These are phyloP conservation scores for Paraconiothyrium brasiliense DNA, from an alignment of 2,329 filamentous ascomycete genomes.

Conservation along the genomic window DNA sequence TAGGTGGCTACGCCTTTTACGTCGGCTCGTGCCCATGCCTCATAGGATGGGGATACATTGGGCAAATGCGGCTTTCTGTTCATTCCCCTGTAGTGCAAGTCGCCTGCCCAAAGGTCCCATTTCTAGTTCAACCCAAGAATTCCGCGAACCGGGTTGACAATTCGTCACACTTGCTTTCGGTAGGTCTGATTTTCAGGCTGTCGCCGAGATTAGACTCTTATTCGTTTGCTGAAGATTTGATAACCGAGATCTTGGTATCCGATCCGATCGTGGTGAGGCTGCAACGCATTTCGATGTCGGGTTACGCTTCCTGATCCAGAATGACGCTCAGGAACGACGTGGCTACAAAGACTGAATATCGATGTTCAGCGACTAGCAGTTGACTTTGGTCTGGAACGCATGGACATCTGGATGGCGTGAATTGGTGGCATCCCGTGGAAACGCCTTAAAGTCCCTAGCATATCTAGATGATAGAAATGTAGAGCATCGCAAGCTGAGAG, in stretches of 20 bases:
- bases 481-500: neutral
- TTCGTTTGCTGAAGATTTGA: no score
- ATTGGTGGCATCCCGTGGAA: neutral
- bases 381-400: no score
- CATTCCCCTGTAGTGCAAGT: slow-evolving; percentile 7
- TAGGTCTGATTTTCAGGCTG: neutral
- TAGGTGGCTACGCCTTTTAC: slow-evolving; percentile 29
- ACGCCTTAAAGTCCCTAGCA: neutral
- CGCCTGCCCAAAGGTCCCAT: neutral
- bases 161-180: neutral
- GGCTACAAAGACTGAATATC: no score
- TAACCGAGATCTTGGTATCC: no score
- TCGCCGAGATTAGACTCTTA: no score
- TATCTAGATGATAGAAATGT: neutral
- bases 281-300: no score
- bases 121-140: neutral
- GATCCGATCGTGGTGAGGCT: no score
- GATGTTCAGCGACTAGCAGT: no score
- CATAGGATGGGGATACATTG: slow-evolving; percentile 25
- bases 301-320: no score
- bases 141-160: neutral
- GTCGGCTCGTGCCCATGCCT: slow-evolving; percentile 24
- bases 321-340: no score
- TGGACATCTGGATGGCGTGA: no score
- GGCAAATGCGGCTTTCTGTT: slow-evolving; percentile 25